phyloP scores from a whole-genome alignment of 371 early-diverging fungal species.

The Antonospora locustae region DNA sequence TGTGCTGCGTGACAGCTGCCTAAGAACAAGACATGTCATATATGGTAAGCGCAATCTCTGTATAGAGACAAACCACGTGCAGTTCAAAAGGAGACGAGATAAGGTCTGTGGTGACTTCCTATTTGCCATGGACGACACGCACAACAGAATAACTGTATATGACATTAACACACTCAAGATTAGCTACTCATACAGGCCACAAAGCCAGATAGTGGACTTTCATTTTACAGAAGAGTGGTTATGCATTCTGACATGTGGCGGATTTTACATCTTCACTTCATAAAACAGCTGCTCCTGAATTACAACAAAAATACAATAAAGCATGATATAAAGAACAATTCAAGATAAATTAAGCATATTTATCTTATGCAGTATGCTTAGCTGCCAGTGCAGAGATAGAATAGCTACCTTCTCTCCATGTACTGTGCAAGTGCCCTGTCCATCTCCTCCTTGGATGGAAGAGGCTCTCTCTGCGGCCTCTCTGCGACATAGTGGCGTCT shows the following conservation, averaged over 20 bases:
- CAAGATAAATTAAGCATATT: too few relatives aligned
- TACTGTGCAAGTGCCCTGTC: too few relatives aligned
- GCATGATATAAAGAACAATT: too few relatives aligned
- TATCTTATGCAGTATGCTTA: too few relatives aligned
- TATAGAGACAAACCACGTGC: slow-evolving; percentile 1
- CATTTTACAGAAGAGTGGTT: not conserved
- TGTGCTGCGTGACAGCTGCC: slow-evolving; percentile 1
- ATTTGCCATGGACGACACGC: slow-evolving; percentile 5
- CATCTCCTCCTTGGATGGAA: too few relatives aligned
- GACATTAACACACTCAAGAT: slow-evolving; percentile 7
- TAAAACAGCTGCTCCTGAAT: too few relatives aligned
- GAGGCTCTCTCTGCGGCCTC: too few relatives aligned
- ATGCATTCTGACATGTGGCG: slow-evolving; percentile 14
- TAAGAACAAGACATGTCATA: slow-evolving; percentile 10
- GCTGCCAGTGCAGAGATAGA: too few relatives aligned
- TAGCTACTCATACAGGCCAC: slow-evolving; percentile 4
- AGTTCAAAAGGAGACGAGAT: slow-evolving; percentile 15
- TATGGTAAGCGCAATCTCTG: not conserved
- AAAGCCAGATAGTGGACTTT: slow-evolving; percentile 10
- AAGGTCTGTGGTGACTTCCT: slow-evolving; percentile 6
- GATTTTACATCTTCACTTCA: too few relatives aligned
- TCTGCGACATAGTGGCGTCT: too few relatives aligned
- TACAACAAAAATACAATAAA: too few relatives aligned
- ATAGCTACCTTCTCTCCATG: too few relatives aligned
- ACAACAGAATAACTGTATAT: not conserved